Evolutionary conservation across 176 grass and related monocot genomes (phyloP), one percentile per base, ranked within the genome.

Genomic region (Phoenix dactylifera): DNA sequence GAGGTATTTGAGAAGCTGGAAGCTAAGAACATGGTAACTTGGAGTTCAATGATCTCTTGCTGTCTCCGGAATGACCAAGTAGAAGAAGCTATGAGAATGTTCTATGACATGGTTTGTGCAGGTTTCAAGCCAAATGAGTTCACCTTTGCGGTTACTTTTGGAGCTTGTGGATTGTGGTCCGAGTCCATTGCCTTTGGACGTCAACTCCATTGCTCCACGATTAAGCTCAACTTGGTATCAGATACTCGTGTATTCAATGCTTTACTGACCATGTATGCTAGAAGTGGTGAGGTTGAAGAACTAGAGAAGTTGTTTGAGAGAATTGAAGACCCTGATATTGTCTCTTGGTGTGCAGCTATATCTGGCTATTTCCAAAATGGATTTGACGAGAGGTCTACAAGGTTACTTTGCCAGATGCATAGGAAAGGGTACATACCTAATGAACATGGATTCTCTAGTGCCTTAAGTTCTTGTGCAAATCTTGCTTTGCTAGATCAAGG

Each of bases 21-120:
- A 28, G 63, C 59, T 69, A 89, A 76, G 76, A 89, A 84, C 59
- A 62, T 89, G 48, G 83, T 89, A 1, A 65, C 71, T 32, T 89
- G 90, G 86, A 85, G 83, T 61, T 89, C 83, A 24, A 84, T 89
- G 75, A 89, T 95, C 67, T 76, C 76, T 26, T 62, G 79, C n/a
- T 73, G 59, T 39, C 19, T 81, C 28, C 80, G 68, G 65, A 73
- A 59, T 65, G 77, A 74, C 6, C 66, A 16, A 68, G 50, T 58
- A 61, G 74, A 86, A 20, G 82, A 78, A 4, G 82, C 86, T 1
- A 9, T 84, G 57, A 54, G 64, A 52, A 15, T 78, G 29, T 89
- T 95, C 15, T 50, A n/a, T 22, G 44, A 67, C 5, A 86, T 89
- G 90, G 57, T 86, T 58, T 63, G 24, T 16, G 67, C 69, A 29